These are phyloP conservation scores for Cyanidioschyzon merolae DNA, from an alignment of 23 red algal species.

Conservation along the genomic window DNA sequence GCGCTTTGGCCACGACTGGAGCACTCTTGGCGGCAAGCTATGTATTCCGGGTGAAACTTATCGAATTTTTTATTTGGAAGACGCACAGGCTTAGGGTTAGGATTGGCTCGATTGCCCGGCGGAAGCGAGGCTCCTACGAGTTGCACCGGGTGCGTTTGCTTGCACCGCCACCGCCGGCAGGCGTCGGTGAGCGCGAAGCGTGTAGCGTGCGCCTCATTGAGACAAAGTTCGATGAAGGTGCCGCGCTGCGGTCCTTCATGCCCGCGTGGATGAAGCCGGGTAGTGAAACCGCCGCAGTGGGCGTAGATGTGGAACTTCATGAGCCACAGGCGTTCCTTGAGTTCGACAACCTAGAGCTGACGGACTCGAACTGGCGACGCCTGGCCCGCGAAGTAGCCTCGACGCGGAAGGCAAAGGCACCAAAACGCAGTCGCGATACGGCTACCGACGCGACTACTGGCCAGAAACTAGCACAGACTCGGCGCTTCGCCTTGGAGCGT, in stretches of 20 bases:
- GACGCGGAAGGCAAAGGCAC: not conserved
- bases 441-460: not conserved
- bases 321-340: not conserved
- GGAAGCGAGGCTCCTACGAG: not conserved
- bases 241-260: not conserved
- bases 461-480: not conserved
- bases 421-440: not conserved
- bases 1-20: not conserved
- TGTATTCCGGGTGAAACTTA: not conserved
- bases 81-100: not conserved
- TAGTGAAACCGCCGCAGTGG: not conserved
- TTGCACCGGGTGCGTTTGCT: not conserved
- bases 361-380: constrained; percentile 5
- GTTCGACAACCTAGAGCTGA: constrained; percentile 11
- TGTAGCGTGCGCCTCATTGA: not conserved
- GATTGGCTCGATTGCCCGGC: not conserved
- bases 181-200: not conserved
- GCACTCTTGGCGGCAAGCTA: not conserved
- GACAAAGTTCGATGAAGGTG: not conserved
- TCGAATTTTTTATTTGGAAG: constrained; percentile 12
- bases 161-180: not conserved
- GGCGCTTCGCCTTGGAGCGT: not conserved
- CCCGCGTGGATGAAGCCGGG: not conserved
- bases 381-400: not conserved
- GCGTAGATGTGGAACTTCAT: not conserved